A percentile compares a stretch with the other conserved stretches of the same genome.
Evolutionary conservation across 2,329 filamentous ascomycete genomes (phyloP).

Genomic region (Aspergillus carbonarius): DNA sequence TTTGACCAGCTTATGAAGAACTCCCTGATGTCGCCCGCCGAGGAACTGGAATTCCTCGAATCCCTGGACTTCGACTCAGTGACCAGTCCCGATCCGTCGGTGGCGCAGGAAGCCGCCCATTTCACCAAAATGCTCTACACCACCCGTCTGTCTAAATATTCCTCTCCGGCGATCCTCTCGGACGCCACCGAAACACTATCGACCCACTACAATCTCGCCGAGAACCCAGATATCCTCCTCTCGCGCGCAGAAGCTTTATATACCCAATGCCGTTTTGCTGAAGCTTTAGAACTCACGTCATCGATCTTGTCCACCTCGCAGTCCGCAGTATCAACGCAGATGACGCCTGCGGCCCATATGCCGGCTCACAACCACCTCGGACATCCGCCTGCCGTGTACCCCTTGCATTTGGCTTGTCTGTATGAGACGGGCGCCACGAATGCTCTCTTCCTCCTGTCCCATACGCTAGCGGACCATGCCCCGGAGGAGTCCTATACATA

Average conservation of each 20-base stretch:
- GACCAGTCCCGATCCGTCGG: slow-evolving; percentile 62
- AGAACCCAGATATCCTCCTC: slow-evolving; percentile 86
- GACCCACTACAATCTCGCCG: slow-evolving; percentile 83
- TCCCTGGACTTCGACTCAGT: slow-evolving; percentile 89
- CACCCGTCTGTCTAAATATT: slow-evolving; percentile 91
- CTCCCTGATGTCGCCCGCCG: slow-evolving; percentile 80
- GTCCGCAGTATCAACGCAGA: slow-evolving; percentile 66
- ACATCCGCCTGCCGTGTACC: slow-evolving; percentile 63
- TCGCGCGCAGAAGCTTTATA: slow-evolving; percentile 88
- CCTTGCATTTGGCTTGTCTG: slow-evolving; percentile 85
- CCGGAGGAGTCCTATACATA: slow-evolving; percentile 89
- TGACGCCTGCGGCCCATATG: slow-evolving; percentile 26
- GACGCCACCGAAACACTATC: slow-evolving; percentile 86
- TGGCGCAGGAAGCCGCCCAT: slow-evolving; percentile 81
- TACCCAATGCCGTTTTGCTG: slow-evolving; percentile 89
- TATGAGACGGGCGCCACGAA: slow-evolving; percentile 87
- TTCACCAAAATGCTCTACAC: slow-evolving; percentile 97
- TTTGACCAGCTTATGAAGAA: slow-evolving; percentile 99
- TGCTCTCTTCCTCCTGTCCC: slow-evolving; percentile 83
- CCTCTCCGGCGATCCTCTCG: slow-evolving; percentile 78
- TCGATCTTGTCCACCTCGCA: slow-evolving; percentile 79
- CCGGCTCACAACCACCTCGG: slow-evolving; percentile 41
- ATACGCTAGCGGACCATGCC: slow-evolving; percentile 88
- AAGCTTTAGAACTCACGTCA: slow-evolving; percentile 80
- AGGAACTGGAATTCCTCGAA: slow-evolving; percentile 87